These are phyloP conservation scores for Yamadazyma kitorensis DNA, from an alignment of 805 yeast genomes.

Conservation along the genomic window DNA sequence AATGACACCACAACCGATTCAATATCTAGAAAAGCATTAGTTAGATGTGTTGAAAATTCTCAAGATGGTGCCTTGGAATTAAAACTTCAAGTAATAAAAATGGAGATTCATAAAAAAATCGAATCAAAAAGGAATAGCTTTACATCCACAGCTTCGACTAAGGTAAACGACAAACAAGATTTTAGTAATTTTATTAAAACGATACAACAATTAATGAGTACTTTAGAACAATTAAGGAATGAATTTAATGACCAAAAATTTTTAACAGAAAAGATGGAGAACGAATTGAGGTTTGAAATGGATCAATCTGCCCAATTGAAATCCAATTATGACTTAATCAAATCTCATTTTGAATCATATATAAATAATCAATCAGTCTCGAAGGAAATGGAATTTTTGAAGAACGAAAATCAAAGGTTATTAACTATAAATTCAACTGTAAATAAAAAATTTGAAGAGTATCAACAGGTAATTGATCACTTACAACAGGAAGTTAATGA, in stretches of 20 bases:
- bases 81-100: slow-evolving; percentile 21
- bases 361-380: slow-evolving; percentile 1
- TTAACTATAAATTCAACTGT: slow-evolving; percentile 17
- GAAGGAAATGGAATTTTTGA: slow-evolving; percentile 8
- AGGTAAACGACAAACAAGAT: slow-evolving; percentile 3
- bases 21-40: slow-evolving; percentile 16
- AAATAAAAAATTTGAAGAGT: slow-evolving; percentile 26
- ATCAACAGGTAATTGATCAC: slow-evolving; percentile 27
- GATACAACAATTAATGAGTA: slow-evolving; percentile 18
- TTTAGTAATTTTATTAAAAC: slow-evolving; percentile 12
- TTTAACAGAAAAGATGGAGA: slow-evolving; percentile 19
- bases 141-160: slow-evolving; percentile 4
- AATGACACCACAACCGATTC: slow-evolving; percentile 17
- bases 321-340: slow-evolving; percentile 14
- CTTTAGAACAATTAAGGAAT: slow-evolving; percentile 21
- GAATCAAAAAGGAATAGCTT: slow-evolving; percentile 8
- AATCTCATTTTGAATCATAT: slow-evolving; percentile 7
- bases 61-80: slow-evolving; percentile 17
- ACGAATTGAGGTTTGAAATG: slow-evolving; percentile 20
- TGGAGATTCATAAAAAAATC: slow-evolving; percentile 17
- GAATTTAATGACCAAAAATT: slow-evolving; percentile 20
- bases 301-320: slow-evolving; percentile 20
- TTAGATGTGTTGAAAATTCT: slow-evolving; percentile 13
- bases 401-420: slow-evolving; percentile 20
- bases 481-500: slow-evolving; percentile 32